Conservation (phyloP, 768 basidiomycete species). For the Chiua virens region DNA sequence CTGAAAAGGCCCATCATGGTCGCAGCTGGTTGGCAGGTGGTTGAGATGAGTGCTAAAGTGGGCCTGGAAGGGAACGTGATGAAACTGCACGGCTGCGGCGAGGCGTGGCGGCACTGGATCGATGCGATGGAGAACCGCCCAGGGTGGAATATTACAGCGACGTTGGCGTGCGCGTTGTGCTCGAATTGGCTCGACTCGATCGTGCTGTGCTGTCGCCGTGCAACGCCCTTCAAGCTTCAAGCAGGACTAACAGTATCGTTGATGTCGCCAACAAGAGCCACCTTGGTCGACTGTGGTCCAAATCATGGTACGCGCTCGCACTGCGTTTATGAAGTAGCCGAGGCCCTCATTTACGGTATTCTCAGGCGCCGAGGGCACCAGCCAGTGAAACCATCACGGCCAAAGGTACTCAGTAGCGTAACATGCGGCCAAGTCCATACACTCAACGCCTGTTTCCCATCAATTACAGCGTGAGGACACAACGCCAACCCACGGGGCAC, state of each 20-base stretch:
- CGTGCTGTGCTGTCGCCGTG: slow-evolving; percentile 10
- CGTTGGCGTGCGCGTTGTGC: neutral
- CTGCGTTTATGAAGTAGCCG: too few species aligned
- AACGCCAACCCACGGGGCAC: neutral
- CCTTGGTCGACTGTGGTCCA: too few species aligned
- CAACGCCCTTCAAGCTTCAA: neutral
- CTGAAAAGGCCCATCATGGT: slow-evolving; percentile 81
- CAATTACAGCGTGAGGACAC: slow-evolving; percentile 6
- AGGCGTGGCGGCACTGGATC: slow-evolving; percentile 17
- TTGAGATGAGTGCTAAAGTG: neutral
- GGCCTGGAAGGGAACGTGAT: neutral
- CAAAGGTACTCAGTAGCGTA: neutral
- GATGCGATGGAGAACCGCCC: neutral
- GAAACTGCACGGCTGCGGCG: slow-evolving; percentile 23
- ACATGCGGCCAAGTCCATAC: neutral
- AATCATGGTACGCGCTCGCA: too few species aligned
- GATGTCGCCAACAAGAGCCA: too few species aligned
- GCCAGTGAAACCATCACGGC: too few species aligned
- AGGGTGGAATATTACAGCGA: neutral
- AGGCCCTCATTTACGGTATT: slow-evolving; percentile 6
- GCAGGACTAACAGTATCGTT: too few species aligned
- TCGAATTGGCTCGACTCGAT: neutral
- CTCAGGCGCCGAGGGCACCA: neutral
- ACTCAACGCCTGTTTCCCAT: slow-evolving; percentile 9
- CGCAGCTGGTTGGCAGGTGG: slow-evolving; percentile 11